These are phyloP conservation scores for Sequoia sempervirens DNA, from an alignment of 75 land plant genomes.

Conservation along the genomic window DNA sequence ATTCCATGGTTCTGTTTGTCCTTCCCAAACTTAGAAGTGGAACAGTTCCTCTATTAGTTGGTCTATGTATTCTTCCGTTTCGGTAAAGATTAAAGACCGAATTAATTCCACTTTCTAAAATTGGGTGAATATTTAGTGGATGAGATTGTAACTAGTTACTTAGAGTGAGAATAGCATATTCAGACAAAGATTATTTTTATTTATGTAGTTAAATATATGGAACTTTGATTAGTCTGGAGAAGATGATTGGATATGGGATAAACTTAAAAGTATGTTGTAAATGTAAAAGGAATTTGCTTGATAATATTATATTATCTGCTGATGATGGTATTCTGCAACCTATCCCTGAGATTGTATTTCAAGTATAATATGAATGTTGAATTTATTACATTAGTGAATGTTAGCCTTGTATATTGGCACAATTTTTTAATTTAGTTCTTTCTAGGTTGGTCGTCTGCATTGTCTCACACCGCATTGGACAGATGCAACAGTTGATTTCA, in stretches of 20 bases:
- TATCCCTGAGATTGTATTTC: not conserved
- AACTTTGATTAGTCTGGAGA: not conserved
- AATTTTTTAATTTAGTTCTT: not conserved
- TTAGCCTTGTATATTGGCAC: not conserved
- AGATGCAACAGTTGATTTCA: slow-evolving; percentile 84
- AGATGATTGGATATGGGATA: not conserved
- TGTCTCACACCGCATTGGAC: slow-evolving; percentile 87
- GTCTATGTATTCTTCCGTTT: not conserved
- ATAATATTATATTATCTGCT: not conserved
- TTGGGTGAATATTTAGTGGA: not conserved
- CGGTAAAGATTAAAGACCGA: not conserved
- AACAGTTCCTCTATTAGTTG: not conserved
- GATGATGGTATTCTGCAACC: not conserved
- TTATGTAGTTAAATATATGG: not conserved
- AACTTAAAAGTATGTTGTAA: not conserved
- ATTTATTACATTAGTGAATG: not conserved
- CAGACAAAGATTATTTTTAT: not conserved
- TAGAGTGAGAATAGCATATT: not conserved
- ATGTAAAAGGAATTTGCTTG: slow-evolving; percentile 3
- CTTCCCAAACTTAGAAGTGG: not conserved
- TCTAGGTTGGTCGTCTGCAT: slow-evolving; percentile 82
- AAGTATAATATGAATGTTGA: not conserved
- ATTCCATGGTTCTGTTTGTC: not conserved
- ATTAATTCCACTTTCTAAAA: not conserved
- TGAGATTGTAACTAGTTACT: not conserved